These are phyloP conservation scores for Botrytis fabae DNA, from an alignment of 2,329 filamentous ascomycete genomes.

Conservation along the genomic window DNA sequence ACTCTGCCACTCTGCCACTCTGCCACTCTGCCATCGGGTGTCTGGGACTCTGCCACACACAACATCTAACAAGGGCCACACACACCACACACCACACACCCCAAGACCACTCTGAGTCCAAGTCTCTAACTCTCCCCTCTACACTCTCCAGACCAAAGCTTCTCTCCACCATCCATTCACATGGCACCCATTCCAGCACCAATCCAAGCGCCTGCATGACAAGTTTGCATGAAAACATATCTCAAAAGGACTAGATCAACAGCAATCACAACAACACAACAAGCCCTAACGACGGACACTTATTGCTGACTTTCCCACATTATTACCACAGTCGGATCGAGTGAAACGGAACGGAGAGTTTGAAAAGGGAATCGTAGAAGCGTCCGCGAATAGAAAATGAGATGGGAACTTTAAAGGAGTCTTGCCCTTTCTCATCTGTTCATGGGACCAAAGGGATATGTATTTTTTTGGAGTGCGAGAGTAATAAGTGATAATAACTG, in stretches of 20 bases:
- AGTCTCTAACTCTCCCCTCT: too few species aligned
- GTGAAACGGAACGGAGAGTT: background rate
- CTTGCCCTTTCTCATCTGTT: background rate
- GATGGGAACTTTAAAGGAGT: background rate
- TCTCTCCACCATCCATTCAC: slow-evolving; percentile 6
- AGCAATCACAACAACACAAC: slow-evolving; percentile 1
- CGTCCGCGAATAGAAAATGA: background rate
- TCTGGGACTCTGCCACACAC: background rate
- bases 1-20: too few species aligned
- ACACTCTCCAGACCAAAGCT: too few species aligned
- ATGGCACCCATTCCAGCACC: background rate
- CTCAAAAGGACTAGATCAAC: background rate
- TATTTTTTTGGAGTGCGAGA: background rate
- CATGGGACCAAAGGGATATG: background rate
- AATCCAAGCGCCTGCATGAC: background rate
- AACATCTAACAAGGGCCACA: background rate
- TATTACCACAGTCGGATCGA: background rate
- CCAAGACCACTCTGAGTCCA: too few species aligned
- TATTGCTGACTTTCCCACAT: background rate
- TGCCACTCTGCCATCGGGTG: too few species aligned
- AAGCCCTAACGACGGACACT: too few species aligned
- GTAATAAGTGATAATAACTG: background rate
- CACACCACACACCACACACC: too few species aligned
- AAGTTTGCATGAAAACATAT: background rate
- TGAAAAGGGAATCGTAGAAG: background rate